phyloP scores from a whole-genome alignment of 2,329 filamentous ascomycete species.

The Stagonosporopsis cucurbitacearum region DNA sequence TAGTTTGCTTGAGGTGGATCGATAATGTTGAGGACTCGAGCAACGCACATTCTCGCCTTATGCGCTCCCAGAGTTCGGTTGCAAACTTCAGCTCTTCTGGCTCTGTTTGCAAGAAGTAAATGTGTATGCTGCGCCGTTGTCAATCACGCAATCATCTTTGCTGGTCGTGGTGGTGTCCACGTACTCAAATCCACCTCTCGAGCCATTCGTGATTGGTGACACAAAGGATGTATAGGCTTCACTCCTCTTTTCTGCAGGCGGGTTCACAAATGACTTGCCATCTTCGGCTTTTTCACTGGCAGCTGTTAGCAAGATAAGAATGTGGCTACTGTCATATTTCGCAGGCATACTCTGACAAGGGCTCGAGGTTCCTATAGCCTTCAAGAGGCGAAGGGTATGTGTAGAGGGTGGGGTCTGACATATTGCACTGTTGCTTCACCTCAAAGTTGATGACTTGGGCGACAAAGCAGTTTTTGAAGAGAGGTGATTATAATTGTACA shows the following conservation, averaged over 20 bases:
- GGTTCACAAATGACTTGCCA: constrained; percentile 79
- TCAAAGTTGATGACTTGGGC: constrained; percentile 1
- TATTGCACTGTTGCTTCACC: constrained; percentile 22
- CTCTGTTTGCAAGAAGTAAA: constrained; percentile 76
- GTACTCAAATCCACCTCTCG: constrained; percentile 75
- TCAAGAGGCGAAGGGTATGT: constrained; percentile 64
- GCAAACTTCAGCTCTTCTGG: constrained; percentile 71
- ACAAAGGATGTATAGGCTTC: constrained; percentile 73
- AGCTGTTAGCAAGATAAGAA: constrained; percentile 10
- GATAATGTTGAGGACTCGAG: not conserved
- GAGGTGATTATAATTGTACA: not conserved
- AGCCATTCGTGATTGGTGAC: constrained; percentile 69
- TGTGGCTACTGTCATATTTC: not conserved
- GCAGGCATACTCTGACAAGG: constrained; percentile 55
- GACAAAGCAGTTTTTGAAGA: not conserved
- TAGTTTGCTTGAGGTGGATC: not conserved
- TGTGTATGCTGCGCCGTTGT: constrained; percentile 64
- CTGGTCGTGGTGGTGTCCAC: not conserved
- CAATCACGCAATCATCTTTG: not conserved
- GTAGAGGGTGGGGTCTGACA: constrained; percentile 54
- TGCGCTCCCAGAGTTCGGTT: constrained; percentile 74
- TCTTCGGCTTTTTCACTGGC: constrained; percentile 67
- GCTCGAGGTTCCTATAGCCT: constrained; percentile 64
- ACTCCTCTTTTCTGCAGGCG: constrained; percentile 65
- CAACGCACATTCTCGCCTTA: constrained; percentile 75